Evolutionary conservation across 495 filamentous ascomycete genomes (phyloP), one percentile per base, ranked within the genome.

Genomic region (Poronia punctata): DNA sequence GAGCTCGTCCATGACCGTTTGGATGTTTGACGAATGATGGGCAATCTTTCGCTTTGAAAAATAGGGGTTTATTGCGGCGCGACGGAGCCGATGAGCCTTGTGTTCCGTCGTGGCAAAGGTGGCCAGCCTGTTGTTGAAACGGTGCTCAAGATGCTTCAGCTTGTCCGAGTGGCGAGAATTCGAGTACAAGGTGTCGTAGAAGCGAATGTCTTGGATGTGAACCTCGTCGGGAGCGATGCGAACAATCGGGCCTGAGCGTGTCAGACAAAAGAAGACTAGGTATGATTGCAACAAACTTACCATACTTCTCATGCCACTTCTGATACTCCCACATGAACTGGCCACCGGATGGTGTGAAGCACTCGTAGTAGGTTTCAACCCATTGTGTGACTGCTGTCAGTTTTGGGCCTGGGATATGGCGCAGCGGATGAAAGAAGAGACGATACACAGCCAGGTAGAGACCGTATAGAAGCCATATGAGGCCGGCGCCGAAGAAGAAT

Each of bases 321-420:
- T 49, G 39, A 74, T 65, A 43, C 65, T 50, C 18, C 60, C 68
- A 2, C 50, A 56, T 33, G 57, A 70, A 30, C 38, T 52, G 3
- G 63, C 71, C 17, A 45, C 24, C 16, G 7, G 25, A 22, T 9
- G 49, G 30, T 9, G 56, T 43, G n/a, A 70, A 35, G 9, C 66
- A 45, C 36, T 77, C 64, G 41, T 61, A 73, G 40, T 73, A 75
- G 22, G 61, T 62, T 40, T 76, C 68, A 43, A 72, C 70, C 36
- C 45, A 60, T 14, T 42, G 26, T 0, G 65, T 71, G 7, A 65
- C 20, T 0, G 73, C 74, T 3, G 74, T 68, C 2, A 72, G 34
- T 18, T 52, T 63, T 7, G 63, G 68, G 1, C 68, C 67, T 1
- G 70, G 70, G 33, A 71, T 65, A 17, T 46, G 48, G 2, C 61